Evolutionary conservation across 495 filamentous ascomycete genomes (phyloP), one percentile per base, ranked within the genome.

Genomic region (Tetracladium marchalianum): DNA sequence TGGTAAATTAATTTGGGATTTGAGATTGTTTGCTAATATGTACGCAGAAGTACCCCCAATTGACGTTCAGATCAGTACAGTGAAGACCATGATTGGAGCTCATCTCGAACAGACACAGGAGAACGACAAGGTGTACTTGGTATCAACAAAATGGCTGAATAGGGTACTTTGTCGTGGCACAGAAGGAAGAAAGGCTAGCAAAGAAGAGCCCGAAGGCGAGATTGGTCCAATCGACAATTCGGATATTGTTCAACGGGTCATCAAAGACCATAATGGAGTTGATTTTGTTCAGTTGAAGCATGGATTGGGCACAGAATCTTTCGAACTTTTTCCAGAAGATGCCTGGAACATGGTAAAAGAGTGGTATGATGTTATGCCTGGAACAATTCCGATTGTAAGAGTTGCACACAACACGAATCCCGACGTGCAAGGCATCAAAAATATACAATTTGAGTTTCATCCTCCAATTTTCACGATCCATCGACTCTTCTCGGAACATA

Each of bases 151-250:
- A 41, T 98, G 92, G 92, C 69, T 97, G 18, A 71, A 71, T 35
- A 73, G 79, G 32, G 87, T 96, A 1, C 67, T 83, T 48, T 72
- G 82, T 11, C 74, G 87, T 46, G 78, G 80, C 35, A 64, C 75
- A 3, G 73, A 81, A 15, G 60, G 66, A 56, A 63, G 39, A 65
- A 72, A 49, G 68, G 66, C 11, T n/a, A 55, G 50, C 31, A 75
- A 72, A 51, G 85, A 89, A 54, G 75, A 78, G 39, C 68, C 72
- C 27, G 80, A 85, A 46, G 78, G 73, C 10, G 69, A 79, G 10
- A 72, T 92, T 31, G 89, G 88, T 2, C 86, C 86, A 0, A 80
- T 97, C 24, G 88, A 96, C 65, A 97, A 95, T 59, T 78, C 84
- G 5, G 85, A 87, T 52, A 75, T 82, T 47, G 72, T 76, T 39